Base-by-base conservation (phyloP, 164 flowering plant species). In the Magnolia officinalis region DNA sequence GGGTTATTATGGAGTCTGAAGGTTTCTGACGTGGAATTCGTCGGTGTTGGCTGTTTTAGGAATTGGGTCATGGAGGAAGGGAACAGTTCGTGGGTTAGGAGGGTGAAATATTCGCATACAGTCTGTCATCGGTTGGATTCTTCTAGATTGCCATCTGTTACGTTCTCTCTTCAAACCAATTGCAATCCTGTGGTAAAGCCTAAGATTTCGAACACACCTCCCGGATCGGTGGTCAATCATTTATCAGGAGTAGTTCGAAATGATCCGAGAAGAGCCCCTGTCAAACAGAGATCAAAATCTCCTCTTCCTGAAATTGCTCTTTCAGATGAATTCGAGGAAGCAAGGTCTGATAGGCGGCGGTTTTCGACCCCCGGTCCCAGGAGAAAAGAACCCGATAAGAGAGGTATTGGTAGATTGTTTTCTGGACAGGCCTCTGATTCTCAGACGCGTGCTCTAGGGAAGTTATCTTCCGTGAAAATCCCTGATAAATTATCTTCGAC, bases 311-410 rank as follows among this genome's bases (percentile, higher is more conserved):
- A 82, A 70, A 86, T 84, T 2, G 13, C 37, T 6, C 86, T 94
- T 49, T 79, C 96, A 0, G 95, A 89, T 6, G 73, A 86, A 23
- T 96, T 96, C 72, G 87, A 83, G 85, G 97, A 96, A 80, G 99
- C 99, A 4, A 63, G 84, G 73, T 83, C 82, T 24, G 85, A 82
- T 2, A 65, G 68, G 70, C 89, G 85, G 88, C 80, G 97, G 72
- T 94, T 85, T 73, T 86, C 93, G 19, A 91, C 94, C 64, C 99
- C 99, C 29, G 8, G 26, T 72, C 89, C 90, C 8, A 78, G 84
- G 49, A 84, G 91, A 66, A 86, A 72, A 72, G 89, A 74, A 37
- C 72, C 77, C 0, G 89, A 89, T 19, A 90, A 82, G 80, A 76
- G 84, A 16, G n/a, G 78, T 14, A 63, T 26, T 24, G 82, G 83